Evolutionary conservation across 148 eudicot species (phyloP), one percentile per base, ranked within the genome.

Genomic region (Vaccinium macrocarpon): DNA sequence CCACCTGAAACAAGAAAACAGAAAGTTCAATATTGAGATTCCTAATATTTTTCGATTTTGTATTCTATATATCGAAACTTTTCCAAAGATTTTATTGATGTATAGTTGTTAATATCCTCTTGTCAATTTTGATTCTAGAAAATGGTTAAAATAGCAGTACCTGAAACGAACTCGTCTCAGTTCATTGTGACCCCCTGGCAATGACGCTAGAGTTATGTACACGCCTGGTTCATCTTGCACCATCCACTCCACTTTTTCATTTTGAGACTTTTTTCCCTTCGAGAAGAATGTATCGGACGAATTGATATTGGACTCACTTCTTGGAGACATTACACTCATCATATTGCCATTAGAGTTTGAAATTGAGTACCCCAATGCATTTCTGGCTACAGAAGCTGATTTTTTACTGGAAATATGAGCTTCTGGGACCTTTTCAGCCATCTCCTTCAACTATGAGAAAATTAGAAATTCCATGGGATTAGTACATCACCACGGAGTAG

Each of bases 131-230:
- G 12, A 42, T 48, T 61, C 53, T 11, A 10, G 50, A 56, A 73
- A 38, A 12, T 75, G 14, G 70, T 48, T 64, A 55, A 80, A 62
- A 76, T 12, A 81, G 64, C 68, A 66, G 50, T 95, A 96, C 99
- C 99, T 97, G 98, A 97, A 97, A 74, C 98, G 96, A 86, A 97
- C 96, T 52, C 98, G 93, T 88, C 84, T 92, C 76, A 97, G 98
- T 88, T 95, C 99, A 82, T 90, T 91, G 61, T 81, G 89, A 23
- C 97, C 98, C 18, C 92, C 92, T 8, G 94, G 91, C 84, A 93
- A 93, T 79, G 97, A 87, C 83, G 89, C 78, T 83, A 97, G 97
- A 83, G 98, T 95, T 29, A 97, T 85, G 84, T 93, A 95, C 19
- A 97, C 98, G 1, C 99, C 99, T 23, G 92, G 95, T 85, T 95